Evolutionary conservation across 2,329 filamentous ascomycete genomes (phyloP).

Genomic region (Dactylonectria macrodidyma): DNA sequence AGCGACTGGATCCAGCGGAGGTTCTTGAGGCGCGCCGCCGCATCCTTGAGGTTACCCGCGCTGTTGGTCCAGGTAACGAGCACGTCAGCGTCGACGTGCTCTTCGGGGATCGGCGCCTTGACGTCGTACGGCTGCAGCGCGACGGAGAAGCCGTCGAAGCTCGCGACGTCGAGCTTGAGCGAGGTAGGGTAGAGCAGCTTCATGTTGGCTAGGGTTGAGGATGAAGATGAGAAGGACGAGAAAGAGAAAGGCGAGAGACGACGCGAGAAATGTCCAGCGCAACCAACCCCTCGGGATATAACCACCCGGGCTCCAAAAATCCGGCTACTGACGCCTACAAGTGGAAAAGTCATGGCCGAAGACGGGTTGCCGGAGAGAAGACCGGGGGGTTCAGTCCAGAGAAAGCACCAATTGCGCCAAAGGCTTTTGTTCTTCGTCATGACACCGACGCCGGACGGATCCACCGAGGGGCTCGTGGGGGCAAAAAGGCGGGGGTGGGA

Average conservation of each 20-base stretch:
- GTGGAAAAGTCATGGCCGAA: conserved; percentile 22
- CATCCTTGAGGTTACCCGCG: conserved; percentile 71
- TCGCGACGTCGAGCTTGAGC: conserved; percentile 67
- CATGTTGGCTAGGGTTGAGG: conserved; percentile 54
- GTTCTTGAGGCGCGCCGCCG: conserved; percentile 67
- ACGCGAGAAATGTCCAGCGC: background rate
- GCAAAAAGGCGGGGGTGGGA: background rate
- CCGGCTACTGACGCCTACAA: conserved; percentile 25
- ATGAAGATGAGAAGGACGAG: background rate
- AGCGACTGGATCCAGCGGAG: conserved; percentile 78
- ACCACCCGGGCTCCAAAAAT: conserved; percentile 15
- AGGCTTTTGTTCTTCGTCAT: conserved; percentile 6
- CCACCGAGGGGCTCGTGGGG: conserved; percentile 25
- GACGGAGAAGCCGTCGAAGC: conserved; percentile 71
- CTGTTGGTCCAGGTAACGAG: conserved; percentile 76
- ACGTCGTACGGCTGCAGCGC: conserved; percentile 73
- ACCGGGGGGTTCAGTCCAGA: conserved; percentile 18
- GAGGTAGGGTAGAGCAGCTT: conserved; percentile 79
- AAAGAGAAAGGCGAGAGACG: background rate
- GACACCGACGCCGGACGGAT: conserved; percentile 26
- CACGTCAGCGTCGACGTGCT: conserved; percentile 71
- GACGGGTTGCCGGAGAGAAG: conserved; percentile 42
- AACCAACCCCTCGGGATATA: conserved; percentile 31
- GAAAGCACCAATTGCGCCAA: conserved; percentile 25
- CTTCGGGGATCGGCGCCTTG: conserved; percentile 68